Conservation (phyloP, 2,329 filamentous ascomycete genomes). For the Catunica adiposa region DNA sequence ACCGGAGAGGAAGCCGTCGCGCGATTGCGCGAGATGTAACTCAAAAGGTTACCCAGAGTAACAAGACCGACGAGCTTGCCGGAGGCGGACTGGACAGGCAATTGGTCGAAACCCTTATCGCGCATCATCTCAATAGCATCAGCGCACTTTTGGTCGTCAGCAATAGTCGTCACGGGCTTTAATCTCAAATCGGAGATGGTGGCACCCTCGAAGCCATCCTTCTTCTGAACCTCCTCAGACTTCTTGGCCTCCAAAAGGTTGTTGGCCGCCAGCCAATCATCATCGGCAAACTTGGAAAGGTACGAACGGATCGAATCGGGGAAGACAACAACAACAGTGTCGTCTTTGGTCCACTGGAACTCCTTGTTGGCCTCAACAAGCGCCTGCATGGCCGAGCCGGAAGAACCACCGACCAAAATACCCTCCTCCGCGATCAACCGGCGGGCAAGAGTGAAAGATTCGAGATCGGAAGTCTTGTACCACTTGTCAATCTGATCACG, state of each 20-base stretch:
- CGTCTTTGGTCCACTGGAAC: slow-evolving; percentile 58
- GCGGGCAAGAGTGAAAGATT: slow-evolving; percentile 82
- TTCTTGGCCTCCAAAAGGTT: slow-evolving; percentile 48
- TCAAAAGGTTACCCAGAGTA: slow-evolving; percentile 85
- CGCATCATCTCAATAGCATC: slow-evolving; percentile 96
- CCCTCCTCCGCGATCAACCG: slow-evolving; percentile 88
- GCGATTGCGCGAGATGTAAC: slow-evolving; percentile 71
- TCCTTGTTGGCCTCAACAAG: slow-evolving; percentile 64
- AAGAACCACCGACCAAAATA: slow-evolving; percentile 80
- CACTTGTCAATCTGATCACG: slow-evolving; percentile 70
- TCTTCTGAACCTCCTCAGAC: slow-evolving; percentile 23
- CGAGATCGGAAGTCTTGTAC: slow-evolving; percentile 94
- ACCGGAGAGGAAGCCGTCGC: slow-evolving; percentile 60
- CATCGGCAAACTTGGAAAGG: slow-evolving; percentile 94
- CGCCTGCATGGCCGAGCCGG: slow-evolving; percentile 78
- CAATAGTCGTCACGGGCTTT: slow-evolving; percentile 82
- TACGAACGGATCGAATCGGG: slow-evolving; percentile 97
- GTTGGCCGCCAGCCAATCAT: slow-evolving; percentile 97
- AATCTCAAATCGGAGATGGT: slow-evolving; percentile 72
- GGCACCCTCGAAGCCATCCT: slow-evolving; percentile 54
- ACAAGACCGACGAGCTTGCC: slow-evolving; percentile 75
- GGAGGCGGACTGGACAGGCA: slow-evolving; percentile 59
- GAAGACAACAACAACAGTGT: slow-evolving; percentile 77
- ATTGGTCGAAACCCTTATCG: slow-evolving; percentile 93
- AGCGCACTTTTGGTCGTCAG: slow-evolving; percentile 52